phyloP scores from a whole-genome alignment of 2,329 filamentous ascomycete genomes.

The Magnaporthiopsis incrustans region DNA sequence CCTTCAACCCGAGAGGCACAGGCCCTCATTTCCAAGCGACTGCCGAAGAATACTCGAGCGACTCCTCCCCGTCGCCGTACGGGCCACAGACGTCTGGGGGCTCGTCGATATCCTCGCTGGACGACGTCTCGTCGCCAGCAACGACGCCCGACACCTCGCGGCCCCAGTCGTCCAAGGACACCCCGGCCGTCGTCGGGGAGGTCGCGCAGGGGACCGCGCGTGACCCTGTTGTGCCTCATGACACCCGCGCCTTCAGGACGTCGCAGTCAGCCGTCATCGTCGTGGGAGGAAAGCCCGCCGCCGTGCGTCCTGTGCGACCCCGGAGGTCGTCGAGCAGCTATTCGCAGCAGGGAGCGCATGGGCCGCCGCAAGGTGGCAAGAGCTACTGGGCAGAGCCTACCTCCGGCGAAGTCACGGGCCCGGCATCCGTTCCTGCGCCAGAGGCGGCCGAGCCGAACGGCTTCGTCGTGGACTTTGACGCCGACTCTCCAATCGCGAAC shows the following conservation, averaged over 20 bases:
- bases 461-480: too few species aligned
- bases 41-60: neutral
- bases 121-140: slow-evolving; percentile 28
- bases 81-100: slow-evolving; percentile 13
- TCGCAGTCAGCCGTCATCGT: slow-evolving; percentile 4
- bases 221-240: slow-evolving; percentile 1
- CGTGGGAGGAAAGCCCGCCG: slow-evolving; percentile 1
- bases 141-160: slow-evolving; percentile 34
- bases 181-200: slow-evolving; percentile 15
- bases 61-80: neutral
- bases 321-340: slow-evolving; percentile 5
- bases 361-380: neutral
- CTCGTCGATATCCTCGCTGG: slow-evolving; percentile 34
- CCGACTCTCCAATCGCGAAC: too few species aligned
- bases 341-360: neutral
- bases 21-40: slow-evolving; percentile 8
- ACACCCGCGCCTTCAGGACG: neutral
- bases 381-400: too few species aligned
- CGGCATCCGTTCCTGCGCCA: too few species aligned
- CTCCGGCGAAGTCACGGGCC: too few species aligned
- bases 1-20: slow-evolving; percentile 2
- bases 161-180: slow-evolving; percentile 32
- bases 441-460: too few species aligned
- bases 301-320: neutral
- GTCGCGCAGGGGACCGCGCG: slow-evolving; percentile 1